Percentiles rank a stretch among this genome's conserved stretches.
Conservation (phyloP, 345 rosid species). For the Iberis pinnata region DNA sequence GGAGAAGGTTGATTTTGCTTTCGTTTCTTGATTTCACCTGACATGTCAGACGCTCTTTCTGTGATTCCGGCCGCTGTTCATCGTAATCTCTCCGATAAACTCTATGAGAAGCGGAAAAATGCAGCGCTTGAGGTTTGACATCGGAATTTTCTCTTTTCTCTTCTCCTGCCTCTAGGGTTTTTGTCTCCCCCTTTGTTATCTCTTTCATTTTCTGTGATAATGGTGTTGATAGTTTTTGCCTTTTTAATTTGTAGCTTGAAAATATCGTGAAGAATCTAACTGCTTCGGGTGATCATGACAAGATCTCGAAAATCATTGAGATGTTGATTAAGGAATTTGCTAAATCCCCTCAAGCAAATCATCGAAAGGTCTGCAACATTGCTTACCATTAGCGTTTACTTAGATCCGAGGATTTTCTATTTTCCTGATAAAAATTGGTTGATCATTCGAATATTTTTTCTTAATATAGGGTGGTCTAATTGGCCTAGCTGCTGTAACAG, state of each 20-base stretch:
- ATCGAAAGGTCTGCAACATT: constrained; percentile 57
- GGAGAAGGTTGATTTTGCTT: no score
- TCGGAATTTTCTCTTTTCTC: neutral
- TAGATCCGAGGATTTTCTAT: neutral
- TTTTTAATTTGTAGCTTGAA: constrained; percentile 51
- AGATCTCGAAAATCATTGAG: constrained; percentile 74
- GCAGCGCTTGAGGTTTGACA: constrained; percentile 84
- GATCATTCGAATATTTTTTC: no score
- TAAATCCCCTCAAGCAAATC: constrained; percentile 77
- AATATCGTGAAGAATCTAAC: constrained; percentile 79
- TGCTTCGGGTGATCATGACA: constrained; percentile 78
- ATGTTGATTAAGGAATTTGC: constrained; percentile 70
- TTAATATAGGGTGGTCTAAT: constrained; percentile 70
- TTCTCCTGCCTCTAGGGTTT: constrained; percentile 20
- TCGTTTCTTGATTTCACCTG: constrained; percentile 1
- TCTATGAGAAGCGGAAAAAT: constrained; percentile 95
- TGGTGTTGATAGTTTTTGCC: neutral
- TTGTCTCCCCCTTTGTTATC: no score
- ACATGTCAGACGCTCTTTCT: constrained; percentile 67
- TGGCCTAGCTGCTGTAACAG: constrained; percentile 96
- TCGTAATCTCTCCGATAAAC: constrained; percentile 95
- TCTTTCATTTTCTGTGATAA: constrained; percentile 3
- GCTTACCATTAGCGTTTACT: neutral
- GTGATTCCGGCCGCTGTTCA: constrained; percentile 62
- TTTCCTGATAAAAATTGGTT: no score